Conservation (phyloP, 1,139 yeast genomes). For the Geotrichum bryndzae region DNA sequence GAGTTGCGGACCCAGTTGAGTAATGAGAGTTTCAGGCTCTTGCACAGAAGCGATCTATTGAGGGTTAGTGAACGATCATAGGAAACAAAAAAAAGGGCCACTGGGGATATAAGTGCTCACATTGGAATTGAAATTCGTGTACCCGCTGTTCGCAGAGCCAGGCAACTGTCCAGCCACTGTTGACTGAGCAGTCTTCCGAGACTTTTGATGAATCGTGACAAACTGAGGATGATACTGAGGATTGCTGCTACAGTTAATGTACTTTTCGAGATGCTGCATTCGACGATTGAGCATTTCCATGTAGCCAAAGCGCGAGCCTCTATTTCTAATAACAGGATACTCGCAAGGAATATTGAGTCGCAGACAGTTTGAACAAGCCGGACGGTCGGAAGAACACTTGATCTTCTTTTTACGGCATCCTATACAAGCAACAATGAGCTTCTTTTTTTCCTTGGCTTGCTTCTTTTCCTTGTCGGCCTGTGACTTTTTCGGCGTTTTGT, state of each 20-base stretch:
- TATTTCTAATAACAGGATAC: conserved; percentile 34
- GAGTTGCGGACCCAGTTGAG: conserved; percentile 13
- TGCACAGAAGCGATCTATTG: background rate
- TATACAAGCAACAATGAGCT: conserved; percentile 36
- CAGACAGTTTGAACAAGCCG: conserved; percentile 37
- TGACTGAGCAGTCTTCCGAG: background rate
- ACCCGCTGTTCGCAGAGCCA: conserved; percentile 5
- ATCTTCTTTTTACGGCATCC: conserved; percentile 37
- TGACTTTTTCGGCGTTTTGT: conserved; percentile 1
- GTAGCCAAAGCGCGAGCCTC: conserved; percentile 38
- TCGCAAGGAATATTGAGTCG: conserved; percentile 34
- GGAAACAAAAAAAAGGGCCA: background rate
- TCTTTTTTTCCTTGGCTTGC: conserved; percentile 24
- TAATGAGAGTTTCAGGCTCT: conserved; percentile 13
- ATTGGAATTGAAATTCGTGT: background rate
- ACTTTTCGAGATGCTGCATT: conserved; percentile 30
- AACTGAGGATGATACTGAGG: conserved; percentile 16
- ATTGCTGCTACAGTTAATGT: conserved; percentile 20
- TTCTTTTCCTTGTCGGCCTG: background rate
- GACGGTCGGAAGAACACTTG: conserved; percentile 37
- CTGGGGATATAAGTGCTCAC: background rate
- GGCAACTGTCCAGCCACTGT: conserved; percentile 1
- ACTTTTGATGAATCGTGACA: conserved; percentile 15
- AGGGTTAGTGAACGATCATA: background rate
- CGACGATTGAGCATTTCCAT: conserved; percentile 33